Evolutionary conservation across 495 filamentous ascomycete genomes (phyloP), one percentile per base, ranked within the genome.

Genomic region (Halenospora varia): DNA sequence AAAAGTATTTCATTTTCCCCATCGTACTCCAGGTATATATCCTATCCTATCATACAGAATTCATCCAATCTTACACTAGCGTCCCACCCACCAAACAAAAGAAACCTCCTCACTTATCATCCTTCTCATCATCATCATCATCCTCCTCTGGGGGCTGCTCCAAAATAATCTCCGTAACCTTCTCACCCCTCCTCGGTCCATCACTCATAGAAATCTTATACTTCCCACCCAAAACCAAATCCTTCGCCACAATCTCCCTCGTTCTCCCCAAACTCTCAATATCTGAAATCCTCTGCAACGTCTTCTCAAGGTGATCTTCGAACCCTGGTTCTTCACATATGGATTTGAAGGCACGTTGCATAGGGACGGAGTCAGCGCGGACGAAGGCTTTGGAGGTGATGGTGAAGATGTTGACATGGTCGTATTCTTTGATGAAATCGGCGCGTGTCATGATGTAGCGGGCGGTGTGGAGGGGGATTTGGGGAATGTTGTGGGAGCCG

Each of bases 231-330:
- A 89, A 68, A 20, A 85, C 81, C 63, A 85, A 62, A 63, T 85
- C 82, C 73, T 97, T 98, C 40, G 95, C 88, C 1, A 93, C 92
- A 29, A 97, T 55, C 71, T 98, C 94, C 53, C 91, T 83, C 15
- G 94, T 98, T 41, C 94, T 78, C 3, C 94, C 94, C 56, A 98
- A 77, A 67, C 86, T 91, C 77, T 98, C 94, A 65, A 98, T 98
- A 57, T 87, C 90, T 25, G 76, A 75, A 61, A 98, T 97, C 18
- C 94, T 79, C 26, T 89, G 77, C 44, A 97, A 70, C 0, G 94
- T 98, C 11, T 80, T 85, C 60, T 95, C 83, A 26, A 97, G 76
- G 67, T 88, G 86, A 60, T 92, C 73, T 11, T 89, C 85, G 67
- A 98, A 98, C 18, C 87, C 87, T 24, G 80, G 76, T 51, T 82